Evolutionary conservation across 2,329 filamentous ascomycete species (phyloP), one percentile per base, ranked within the genome.

Genomic region (Leptographium lundbergii): DNA sequence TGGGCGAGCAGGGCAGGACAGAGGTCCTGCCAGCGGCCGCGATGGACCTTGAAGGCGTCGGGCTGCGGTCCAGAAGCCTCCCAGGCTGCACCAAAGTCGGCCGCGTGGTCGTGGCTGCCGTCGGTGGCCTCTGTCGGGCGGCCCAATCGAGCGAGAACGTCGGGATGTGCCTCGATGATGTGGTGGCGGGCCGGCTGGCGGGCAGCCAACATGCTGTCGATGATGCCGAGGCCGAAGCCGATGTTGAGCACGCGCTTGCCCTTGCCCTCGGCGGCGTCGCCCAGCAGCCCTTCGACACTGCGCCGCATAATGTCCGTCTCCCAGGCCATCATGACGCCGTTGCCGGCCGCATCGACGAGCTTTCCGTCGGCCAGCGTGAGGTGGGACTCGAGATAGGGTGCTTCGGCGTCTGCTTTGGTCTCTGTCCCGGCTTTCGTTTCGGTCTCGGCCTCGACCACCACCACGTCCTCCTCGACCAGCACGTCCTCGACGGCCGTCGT

Each of bases 301-400:
- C 81, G 80, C 61, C 81, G 81, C 90, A 95, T 95, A 66, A 95
- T 94, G 63, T 85, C 82, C 2, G 85, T 87, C 72, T 95, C 90
- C 90, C 90, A 95, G 47, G 85, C 81, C 90, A 95, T 95, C 90
- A 95, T 95, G 53, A 95, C 88, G 57, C 88, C 89, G 69, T 95
- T 95, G 62, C 84, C 79, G 63, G 84, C 81, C 4, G 82, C 78
- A 68, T 94, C 89, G 7, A 94, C 78, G 2, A 94, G 80, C 61
- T 86, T 86, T 63, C 79, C 79, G 60, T 80, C 75, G 55, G 79
- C 77, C 71, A 88, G 87, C 17, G 80, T 84, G 25, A 90, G 75
- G 29, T 78, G 74, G 0, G 85, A 87, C 54, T 81, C 78, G 53
- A 92, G 81, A 68, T 91, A 91, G 0, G 58, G 42, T 53, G 81